Percentiles rank a stretch among this genome's conserved stretches.
Conservation (phyloP, 139 green algal genomes). For the Chlorella sp. region DNA sequence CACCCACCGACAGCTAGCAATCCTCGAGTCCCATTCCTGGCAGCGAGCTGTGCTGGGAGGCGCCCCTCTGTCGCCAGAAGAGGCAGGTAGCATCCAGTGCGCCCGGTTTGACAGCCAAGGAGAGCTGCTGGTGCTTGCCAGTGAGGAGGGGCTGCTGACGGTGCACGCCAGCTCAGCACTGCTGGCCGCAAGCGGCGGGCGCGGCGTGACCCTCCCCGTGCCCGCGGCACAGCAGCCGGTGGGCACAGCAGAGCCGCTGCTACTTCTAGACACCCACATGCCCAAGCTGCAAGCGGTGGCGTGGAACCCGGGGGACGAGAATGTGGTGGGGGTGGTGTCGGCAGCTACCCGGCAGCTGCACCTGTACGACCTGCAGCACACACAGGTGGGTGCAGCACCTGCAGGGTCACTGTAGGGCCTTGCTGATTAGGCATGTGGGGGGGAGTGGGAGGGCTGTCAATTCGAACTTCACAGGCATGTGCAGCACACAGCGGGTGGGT, state of each 20-base stretch:
- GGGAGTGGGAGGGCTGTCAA: too few relatives aligned
- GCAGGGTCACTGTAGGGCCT: too few relatives aligned
- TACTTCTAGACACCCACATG: slow-evolving; percentile 27
- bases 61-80: slow-evolving; percentile 11
- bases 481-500: neutral
- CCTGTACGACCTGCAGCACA: slow-evolving; percentile 51
- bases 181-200: neutral
- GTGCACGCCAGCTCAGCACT: slow-evolving; percentile 32
- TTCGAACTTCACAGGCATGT: too few relatives aligned
- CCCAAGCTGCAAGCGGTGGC: slow-evolving; percentile 34
- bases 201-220: neutral
- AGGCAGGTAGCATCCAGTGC: neutral
- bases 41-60: slow-evolving; percentile 22
- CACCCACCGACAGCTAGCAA: neutral
- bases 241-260: slow-evolving; percentile 22
- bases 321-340: slow-evolving; percentile 33
- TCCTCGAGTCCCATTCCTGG: slow-evolving; percentile 13
- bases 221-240: neutral
- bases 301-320: slow-evolving; percentile 45
- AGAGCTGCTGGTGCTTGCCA: slow-evolving; percentile 38
- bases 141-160: slow-evolving; percentile 28
- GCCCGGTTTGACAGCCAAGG: slow-evolving; percentile 34
- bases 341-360: slow-evolving; percentile 18
- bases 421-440: too few relatives aligned
- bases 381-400: slow-evolving; percentile 20